Evolutionary conservation across 2,329 filamentous ascomycete genomes (phyloP), one percentile per base, ranked within the genome.

Genomic region (Rhynchosporium agropyri): DNA sequence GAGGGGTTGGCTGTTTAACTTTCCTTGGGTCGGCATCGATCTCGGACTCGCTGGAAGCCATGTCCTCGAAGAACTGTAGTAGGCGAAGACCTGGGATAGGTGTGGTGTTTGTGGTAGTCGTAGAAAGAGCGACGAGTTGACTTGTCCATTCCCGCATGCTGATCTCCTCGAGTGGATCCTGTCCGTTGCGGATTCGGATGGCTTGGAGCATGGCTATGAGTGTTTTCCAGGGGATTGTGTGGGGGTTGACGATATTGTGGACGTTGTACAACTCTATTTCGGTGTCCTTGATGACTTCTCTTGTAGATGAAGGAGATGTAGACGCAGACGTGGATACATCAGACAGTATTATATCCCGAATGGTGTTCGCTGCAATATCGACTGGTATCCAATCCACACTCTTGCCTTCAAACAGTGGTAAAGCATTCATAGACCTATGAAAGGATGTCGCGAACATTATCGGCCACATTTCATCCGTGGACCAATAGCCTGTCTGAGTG

Each of bases 231-330:
- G 65, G 20, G 2, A 71, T 65, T 1, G 64, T 59, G 7, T 63
- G 15, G 0, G 71, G 69, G 51, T 73, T 73, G 12, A 66, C 62
- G 15, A 73, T 72, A n/a, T 73, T 73, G 36, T 70, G 68, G 26
- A 71, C 67, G 1, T 53, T 20, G 46, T 72, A 10, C 2, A 70
- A 6, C 46, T 54, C 2, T 31, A 50, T 40, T 42, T 15, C 6
- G 48, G 6, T 26, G 56, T 40, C 42, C 3, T 45, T 15, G 6
- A 10, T 36, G 9, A 36, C 33, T 36, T 36, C 6, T 5, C 9
- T 36, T 10, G 13, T n/a, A 45, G 42, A 45, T 45, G 42, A 45
- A 7, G 4, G 1, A n/a, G 42, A 15, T 15, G 13, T n/a, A 45
- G 42, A 45, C n/a, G 42, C 6, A 7, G 42, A n/a, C n/a, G 15